Evolutionary conservation across 345 rosid genomes (phyloP), one percentile per base, ranked within the genome.

Genomic region (Barbarea vulgaris): DNA sequence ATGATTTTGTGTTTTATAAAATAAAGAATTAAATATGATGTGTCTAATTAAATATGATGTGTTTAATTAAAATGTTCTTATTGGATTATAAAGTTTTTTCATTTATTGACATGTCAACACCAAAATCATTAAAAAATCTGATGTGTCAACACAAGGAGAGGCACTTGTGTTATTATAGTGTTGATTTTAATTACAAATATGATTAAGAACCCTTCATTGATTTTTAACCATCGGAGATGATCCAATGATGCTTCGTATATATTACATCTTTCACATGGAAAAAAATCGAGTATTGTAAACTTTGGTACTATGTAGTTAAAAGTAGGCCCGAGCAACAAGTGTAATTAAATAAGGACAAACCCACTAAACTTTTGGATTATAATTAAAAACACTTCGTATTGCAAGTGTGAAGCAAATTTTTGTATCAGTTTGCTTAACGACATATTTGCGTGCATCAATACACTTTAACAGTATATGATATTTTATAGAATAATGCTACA

Each of bases 241-340:
- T n/a, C n/a, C n/a, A 21, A 72, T 37, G 30, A 25, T 60, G 68
- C 11, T 47, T 47, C 11, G 11, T 19, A 34, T 46, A 31, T 19
- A 21, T 21, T 31, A 30, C 33, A 30, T 67, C 3, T 41, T 69
- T 31, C n/a, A 59, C 48, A 55, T 27, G 19, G 4, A 25, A 55
- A 47, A 8, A 12, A 1, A 4, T 9, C 18, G 50, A 36, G 37
- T n/a, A 37, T 62, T 54, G 70, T 64, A 64, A 54, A 21, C 19
- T n/a, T 56, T 3, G 12, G 7, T 14, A 47, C 59, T 7, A 52
- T 18, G 9, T 17, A 62, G 31, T 54, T 24, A 12, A 52, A 52
- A 22, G 57, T 60, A 76, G 69, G 64, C 31, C 79, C 74, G 25
- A 68, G 17, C 11, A 6, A 41, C 69, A 76, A 60, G 64, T 76